Percentiles rank a stretch among this genome's conserved stretches.
These are phyloP conservation scores for Diplocarpon rosae DNA, from an alignment of 2,329 filamentous ascomycete genomes.

Conservation along the genomic window DNA sequence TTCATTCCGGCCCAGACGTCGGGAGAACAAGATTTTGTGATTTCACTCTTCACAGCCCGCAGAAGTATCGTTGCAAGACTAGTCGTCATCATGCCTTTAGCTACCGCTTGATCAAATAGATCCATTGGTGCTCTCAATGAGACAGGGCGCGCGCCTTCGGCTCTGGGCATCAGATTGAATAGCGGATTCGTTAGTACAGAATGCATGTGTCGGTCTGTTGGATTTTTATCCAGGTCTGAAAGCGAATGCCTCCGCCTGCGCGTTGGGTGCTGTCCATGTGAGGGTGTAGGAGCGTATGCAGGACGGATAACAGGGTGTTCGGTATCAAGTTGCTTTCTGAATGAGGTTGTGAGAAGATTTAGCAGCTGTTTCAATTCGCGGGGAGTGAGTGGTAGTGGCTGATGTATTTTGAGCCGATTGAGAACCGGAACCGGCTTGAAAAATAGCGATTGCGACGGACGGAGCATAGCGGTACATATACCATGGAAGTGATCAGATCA, in stretches of 20 bases:
- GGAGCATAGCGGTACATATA: conserved; percentile 33
- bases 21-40: conserved; percentile 12
- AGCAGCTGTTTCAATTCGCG: conserved; percentile 49
- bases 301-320: conserved; percentile 32
- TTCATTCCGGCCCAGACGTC: conserved; percentile 18
- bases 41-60: conserved; percentile 13
- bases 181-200: conserved; percentile 41
- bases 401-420: conserved; percentile 36
- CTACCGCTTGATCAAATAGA: conserved; percentile 24
- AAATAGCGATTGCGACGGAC: conserved; percentile 35
- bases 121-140: conserved; percentile 20
- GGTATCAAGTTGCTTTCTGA: conserved; percentile 49
- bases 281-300: neutral
- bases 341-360: conserved; percentile 48
- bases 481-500: neutral
- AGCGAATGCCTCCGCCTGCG: conserved; percentile 15
- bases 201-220: conserved; percentile 35
- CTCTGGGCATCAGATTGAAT: conserved; percentile 22
- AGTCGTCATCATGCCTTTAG: conserved; percentile 24
- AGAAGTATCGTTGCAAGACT: conserved; percentile 20
- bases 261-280: conserved; percentile 1
- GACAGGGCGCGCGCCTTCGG: neutral
- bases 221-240: conserved; percentile 16
- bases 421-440: conserved; percentile 37
- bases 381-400: conserved; percentile 39